Conservation (phyloP, 192 early-diverging fungal genomes). For the Diversispora epigaea region DNA sequence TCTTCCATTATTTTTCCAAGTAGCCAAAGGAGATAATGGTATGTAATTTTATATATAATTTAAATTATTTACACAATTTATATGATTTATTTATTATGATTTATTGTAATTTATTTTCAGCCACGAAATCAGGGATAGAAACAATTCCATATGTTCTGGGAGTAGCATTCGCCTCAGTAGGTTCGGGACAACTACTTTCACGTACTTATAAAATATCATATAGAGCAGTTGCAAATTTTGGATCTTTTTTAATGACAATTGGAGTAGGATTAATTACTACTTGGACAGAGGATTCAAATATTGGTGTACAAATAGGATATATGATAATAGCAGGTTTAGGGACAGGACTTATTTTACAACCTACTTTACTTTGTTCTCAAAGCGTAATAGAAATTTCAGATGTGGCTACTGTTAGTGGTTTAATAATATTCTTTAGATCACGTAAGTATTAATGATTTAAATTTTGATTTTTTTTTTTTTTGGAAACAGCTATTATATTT, state of each 20-base stretch:
- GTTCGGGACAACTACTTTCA: background rate
- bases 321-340: background rate
- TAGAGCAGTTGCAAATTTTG: background rate
- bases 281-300: background rate
- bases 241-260: background rate
- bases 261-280: background rate
- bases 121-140: background rate
- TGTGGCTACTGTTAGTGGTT: background rate
- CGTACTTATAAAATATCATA: background rate
- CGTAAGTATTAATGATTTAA: background rate
- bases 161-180: background rate
- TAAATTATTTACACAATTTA: too few relatives aligned
- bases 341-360: background rate
- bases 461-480: background rate
- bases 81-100: too few relatives aligned
- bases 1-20: slow-evolving; percentile 79
- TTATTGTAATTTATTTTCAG: background rate
- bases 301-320: background rate
- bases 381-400: background rate
- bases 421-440: background rate
- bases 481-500: background rate
- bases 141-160: background rate
- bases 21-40: slow-evolving; percentile 65
- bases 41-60: background rate
- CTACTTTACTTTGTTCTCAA: background rate